Evolutionary conservation across 768 basidiomycete species (phyloP).

Genomic region (Mycena amicta): DNA sequence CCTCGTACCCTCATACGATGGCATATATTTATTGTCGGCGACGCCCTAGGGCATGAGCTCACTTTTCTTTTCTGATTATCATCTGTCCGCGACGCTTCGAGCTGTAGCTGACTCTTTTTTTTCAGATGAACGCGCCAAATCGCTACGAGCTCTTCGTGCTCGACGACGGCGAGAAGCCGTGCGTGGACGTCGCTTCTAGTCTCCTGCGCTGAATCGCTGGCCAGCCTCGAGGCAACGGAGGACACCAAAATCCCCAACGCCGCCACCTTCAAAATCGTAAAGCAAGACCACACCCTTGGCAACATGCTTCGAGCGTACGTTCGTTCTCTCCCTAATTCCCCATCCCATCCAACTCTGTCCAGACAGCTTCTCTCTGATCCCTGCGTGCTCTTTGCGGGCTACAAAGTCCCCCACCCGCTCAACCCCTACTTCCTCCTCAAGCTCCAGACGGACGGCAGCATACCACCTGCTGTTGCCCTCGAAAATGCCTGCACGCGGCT

Average conservation of each 20-base stretch:
- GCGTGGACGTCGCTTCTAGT: conserved; percentile 40
- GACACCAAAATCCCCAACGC: conserved; percentile 99
- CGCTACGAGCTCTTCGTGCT: conserved; percentile 90
- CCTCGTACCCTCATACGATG: conserved; percentile 7
- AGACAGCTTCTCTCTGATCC: conserved; percentile 92
- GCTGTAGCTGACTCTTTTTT: conserved; percentile 17
- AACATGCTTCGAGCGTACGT: conserved; percentile 95
- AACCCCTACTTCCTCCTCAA: conserved; percentile 94
- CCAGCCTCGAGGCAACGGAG: conserved; percentile 86
- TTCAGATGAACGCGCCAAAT: conserved; percentile 88
- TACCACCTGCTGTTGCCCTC: conserved; percentile 80
- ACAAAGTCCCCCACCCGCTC: conserved; percentile 96
- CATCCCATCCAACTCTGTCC: conserved; percentile 1
- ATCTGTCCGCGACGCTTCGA: conserved; percentile 1
- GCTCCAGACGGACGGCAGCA: conserved; percentile 89
- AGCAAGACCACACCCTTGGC: conserved; percentile 96
- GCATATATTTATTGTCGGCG: conserved; percentile 74
- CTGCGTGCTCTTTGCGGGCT: conserved; percentile 91
- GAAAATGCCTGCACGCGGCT: conserved; percentile 84
- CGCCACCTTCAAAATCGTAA: conserved; percentile 90
- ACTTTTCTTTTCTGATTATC: conserved; percentile 48
- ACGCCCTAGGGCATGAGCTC: conserved; percentile 52
- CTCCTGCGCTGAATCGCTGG: conserved; percentile 13
- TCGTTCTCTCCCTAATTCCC: background rate
- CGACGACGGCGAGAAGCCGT: conserved; percentile 93